Percentiles rank a stretch among this genome's conserved stretches.
These are phyloP conservation scores for Eucalyptus virginea DNA, from an alignment of 345 rosid species.

Conservation along the genomic window DNA sequence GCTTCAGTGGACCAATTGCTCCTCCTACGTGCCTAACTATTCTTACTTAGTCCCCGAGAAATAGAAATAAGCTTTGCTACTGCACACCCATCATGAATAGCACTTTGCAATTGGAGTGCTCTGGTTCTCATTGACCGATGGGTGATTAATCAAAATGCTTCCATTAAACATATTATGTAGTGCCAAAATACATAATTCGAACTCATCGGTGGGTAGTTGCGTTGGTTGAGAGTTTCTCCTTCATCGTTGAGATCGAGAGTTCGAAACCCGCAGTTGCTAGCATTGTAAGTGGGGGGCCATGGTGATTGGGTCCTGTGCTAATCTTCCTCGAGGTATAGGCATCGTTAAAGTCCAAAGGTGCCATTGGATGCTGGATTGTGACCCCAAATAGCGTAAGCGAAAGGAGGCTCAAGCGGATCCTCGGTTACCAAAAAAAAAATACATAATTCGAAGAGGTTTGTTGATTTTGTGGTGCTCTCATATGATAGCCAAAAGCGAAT, in stretches of 20 bases:
- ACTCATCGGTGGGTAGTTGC: too few species aligned
- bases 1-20: too few species aligned
- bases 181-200: neutral
- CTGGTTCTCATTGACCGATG: neutral
- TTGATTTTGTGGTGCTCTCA: neutral
- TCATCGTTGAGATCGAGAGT: too few species aligned
- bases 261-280: too few species aligned
- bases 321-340: too few species aligned
- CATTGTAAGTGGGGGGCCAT: too few species aligned
- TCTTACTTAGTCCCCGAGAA: neutral
- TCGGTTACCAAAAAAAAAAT: neutral
- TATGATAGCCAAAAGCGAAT: neutral
- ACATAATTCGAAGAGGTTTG: neutral
- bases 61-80: neutral
- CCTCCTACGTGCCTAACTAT: neutral
- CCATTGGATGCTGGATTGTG: too few species aligned
- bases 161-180: neutral
- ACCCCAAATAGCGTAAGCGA: too few species aligned
- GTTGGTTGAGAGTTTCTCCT: too few species aligned
- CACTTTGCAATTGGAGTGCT: neutral
- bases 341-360: too few species aligned
- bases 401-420: too few species aligned
- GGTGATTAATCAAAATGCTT: neutral
- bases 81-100: neutral
- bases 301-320: too few species aligned